Conservation (phyloP, 1,284 basidiomycete species). For the Calocybe gambosa region DNA sequence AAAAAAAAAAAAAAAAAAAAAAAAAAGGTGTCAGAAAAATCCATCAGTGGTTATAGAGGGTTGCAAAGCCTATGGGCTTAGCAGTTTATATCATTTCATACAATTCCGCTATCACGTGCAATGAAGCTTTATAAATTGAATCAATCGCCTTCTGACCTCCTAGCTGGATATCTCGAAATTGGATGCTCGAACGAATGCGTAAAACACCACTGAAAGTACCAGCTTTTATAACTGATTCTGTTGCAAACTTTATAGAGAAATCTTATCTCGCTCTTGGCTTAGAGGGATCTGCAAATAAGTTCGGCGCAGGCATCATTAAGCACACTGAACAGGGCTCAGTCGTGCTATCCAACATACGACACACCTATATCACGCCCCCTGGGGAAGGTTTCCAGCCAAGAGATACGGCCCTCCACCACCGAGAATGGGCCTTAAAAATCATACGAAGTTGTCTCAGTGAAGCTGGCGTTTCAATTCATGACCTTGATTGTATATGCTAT, state of each 20-base stretch:
- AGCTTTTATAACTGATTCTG: conserved; percentile 5
- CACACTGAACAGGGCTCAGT: conserved; percentile 69
- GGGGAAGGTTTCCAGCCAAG: conserved; percentile 95
- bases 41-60: too few species aligned
- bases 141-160: too few species aligned
- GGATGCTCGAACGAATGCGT: conserved; percentile 14
- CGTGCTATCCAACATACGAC: conserved; percentile 83
- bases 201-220: too few species aligned
- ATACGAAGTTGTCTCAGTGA: conserved; percentile 76
- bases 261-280: conserved; percentile 78
- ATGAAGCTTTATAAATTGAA: too few species aligned
- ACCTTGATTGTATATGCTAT: conserved; percentile 93
- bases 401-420: conserved; percentile 95
- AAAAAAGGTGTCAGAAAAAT: too few species aligned
- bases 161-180: too few species aligned
- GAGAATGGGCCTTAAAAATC: conserved; percentile 85
- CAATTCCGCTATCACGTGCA: too few species aligned
- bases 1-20: too few species aligned
- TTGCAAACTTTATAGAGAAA: conserved; percentile 35
- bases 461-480: conserved; percentile 65
- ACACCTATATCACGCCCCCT: conserved; percentile 97
- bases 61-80: too few species aligned
- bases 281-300: conserved; percentile 96
- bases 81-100: too few species aligned
- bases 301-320: conserved; percentile 92